These are phyloP conservation scores for Ehretia macrophylla DNA, from an alignment of 257 asterid genomes.

Conservation along the genomic window DNA sequence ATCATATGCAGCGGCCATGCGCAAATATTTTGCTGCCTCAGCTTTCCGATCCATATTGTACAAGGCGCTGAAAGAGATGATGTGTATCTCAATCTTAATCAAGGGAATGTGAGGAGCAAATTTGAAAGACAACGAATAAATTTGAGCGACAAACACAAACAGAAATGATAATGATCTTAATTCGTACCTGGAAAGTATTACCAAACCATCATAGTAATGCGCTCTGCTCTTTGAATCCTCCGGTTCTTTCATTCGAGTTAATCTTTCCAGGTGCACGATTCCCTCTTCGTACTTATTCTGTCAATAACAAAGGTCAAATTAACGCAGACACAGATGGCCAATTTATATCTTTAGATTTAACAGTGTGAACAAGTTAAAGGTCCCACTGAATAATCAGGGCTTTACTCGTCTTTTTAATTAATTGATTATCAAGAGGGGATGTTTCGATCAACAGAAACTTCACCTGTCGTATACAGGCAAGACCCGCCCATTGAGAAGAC, in stretches of 20 bases:
- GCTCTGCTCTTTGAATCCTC: slow-evolving; percentile 59
- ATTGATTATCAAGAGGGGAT: too few relatives aligned
- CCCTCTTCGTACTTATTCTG: slow-evolving; percentile 80
- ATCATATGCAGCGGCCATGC: slow-evolving; percentile 51
- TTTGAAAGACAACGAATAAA: not conserved
- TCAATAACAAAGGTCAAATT: slow-evolving; percentile 1
- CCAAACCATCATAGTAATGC: slow-evolving; percentile 72
- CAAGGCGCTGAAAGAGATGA: slow-evolving; percentile 43
- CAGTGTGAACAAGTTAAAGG: not conserved
- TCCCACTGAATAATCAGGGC: too few relatives aligned
- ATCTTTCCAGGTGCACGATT: slow-evolving; percentile 66
- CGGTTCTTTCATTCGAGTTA: slow-evolving; percentile 68
- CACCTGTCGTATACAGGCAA: slow-evolving; percentile 68
- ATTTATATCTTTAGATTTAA: too few relatives aligned
- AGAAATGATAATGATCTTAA: not conserved
- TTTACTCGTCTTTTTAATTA: too few relatives aligned
- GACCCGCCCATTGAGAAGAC: slow-evolving; percentile 83
- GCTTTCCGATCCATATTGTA: slow-evolving; percentile 43
- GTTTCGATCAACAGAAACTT: not conserved
- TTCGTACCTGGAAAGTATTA: slow-evolving; percentile 64
- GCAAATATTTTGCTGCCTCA: slow-evolving; percentile 61
- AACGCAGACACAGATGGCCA: not conserved
- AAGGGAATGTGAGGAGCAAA: too few relatives aligned
- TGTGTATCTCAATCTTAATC: not conserved
- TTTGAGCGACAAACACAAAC: not conserved